Conservation (phyloP, 495 filamentous ascomycete genomes). For the Talaromyces ruber region DNA sequence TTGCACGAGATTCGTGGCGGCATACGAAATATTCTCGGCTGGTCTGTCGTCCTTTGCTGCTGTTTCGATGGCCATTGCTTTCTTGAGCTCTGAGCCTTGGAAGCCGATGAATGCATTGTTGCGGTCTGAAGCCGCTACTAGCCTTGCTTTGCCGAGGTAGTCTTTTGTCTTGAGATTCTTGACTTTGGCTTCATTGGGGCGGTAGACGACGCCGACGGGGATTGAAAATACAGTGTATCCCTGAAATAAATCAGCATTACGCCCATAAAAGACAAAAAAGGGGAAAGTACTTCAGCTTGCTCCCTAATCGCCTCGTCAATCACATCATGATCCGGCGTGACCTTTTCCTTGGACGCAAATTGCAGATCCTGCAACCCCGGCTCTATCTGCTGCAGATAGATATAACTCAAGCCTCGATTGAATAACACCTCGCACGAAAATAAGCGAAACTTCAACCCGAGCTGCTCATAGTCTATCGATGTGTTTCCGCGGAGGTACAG, state of each 20-base stretch:
- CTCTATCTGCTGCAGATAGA: constrained; percentile 87
- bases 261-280: background rate
- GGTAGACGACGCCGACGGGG: constrained; percentile 87
- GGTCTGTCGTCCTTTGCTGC: constrained; percentile 63
- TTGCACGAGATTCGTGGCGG: constrained; percentile 83
- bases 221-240: constrained; percentile 99
- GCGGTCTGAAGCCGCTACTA: constrained; percentile 87
- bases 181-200: constrained; percentile 95
- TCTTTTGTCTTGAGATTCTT: constrained; percentile 96
- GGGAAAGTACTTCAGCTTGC: constrained; percentile 68
- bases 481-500: constrained; percentile 93
- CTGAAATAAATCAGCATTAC: constrained; percentile 33
- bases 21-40: constrained; percentile 75
- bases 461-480: constrained; percentile 95
- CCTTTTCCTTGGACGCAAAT: constrained; percentile 93
- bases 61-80: constrained; percentile 22
- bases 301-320: constrained; percentile 95
- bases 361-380: constrained; percentile 84
- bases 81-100: constrained; percentile 65
- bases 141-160: constrained; percentile 86
- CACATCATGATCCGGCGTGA: constrained; percentile 89
- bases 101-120: constrained; percentile 70
- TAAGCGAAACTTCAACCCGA: constrained; percentile 91
- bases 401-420: constrained; percentile 95
- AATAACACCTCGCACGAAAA: constrained; percentile 98